Conservation (phyloP, 345 rosid species). For the Cardamine occulta region DNA sequence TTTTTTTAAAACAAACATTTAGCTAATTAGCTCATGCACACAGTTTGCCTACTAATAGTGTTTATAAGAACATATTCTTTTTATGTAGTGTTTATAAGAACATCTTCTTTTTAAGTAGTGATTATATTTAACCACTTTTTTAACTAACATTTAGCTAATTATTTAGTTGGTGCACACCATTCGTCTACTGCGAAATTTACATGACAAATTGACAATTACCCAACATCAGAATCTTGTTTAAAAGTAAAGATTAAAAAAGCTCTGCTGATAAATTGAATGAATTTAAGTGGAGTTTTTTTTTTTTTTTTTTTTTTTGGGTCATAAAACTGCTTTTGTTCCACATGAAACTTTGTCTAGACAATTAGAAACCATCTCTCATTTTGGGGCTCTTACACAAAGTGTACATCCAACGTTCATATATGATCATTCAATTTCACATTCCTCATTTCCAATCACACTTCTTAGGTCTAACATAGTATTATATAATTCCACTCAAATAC, state of each 20-base stretch:
- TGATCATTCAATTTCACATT: conserved; percentile 1
- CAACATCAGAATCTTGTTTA: background rate
- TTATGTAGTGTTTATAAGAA: too few species aligned
- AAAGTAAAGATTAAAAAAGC: background rate
- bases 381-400: background rate
- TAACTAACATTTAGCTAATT: conserved; percentile 2
- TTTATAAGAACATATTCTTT: too few species aligned
- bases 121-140: background rate
- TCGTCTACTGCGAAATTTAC: background rate
- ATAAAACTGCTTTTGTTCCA: background rate
- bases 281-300: background rate
- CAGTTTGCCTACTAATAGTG: background rate
- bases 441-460: background rate
- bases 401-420: background rate
- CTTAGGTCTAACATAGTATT: background rate
- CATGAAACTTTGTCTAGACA: background rate
- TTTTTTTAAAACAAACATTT: background rate
- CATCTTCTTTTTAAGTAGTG: background rate
- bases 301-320: background rate
- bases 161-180: background rate
- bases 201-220: background rate
- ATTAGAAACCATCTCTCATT: background rate
- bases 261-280: background rate
- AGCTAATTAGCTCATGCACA: conserved; percentile 1
- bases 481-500: conserved; percentile 2